Evolutionary conservation across 257 asterid species (phyloP), one percentile per base, ranked within the genome.

Genomic region (Gynochthodes officinalis): DNA sequence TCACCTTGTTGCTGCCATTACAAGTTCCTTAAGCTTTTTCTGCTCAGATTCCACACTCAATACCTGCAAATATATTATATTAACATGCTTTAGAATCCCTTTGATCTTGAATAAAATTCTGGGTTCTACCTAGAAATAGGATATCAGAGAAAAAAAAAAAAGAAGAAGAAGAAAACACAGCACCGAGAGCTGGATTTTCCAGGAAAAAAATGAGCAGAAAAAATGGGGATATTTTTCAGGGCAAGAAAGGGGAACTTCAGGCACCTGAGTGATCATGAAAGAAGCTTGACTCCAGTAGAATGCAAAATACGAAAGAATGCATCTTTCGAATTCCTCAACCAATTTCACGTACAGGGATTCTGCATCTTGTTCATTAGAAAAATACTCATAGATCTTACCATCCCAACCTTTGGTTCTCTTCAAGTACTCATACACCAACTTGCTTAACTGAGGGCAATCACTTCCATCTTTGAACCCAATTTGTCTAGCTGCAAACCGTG

Each of bases 1-100:
- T 83, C 73, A 93, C 98, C 98, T 91, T 37, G 98, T 94, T 63
- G 95, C 98, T 33, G 97, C 93, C 88, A 94, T 79, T 27, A 94
- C 95, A 2, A 91, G 61, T n/a, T 82, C 82, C 89, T 89, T 91
- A 42, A 94, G 82, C 84, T 65, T 89, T 69, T 84, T 91, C 79
- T 79, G 88, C 58, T 88, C 95, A 40, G 91, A 84, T 80, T 91
- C 82, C 73, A 88, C 96, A 70, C 84, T 91, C 21, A 91, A 72
- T 27, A 86, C 89, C 98, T 94, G 78, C 81, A 82, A n/a, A 69
- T 0, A 39, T 30, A 16, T 1, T 11, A 19, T 18, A 23, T 19
- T 74, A 7, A 42, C 18, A 62, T 1, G 25, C 19, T 53, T 18
- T 25, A 21, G 18, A 58, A 50, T 44, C 62, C 64, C 5, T 10